Evolutionary conservation across 2,329 filamentous ascomycete species (phyloP).

Genomic region (Colletotrichum neosansevieriae): DNA sequence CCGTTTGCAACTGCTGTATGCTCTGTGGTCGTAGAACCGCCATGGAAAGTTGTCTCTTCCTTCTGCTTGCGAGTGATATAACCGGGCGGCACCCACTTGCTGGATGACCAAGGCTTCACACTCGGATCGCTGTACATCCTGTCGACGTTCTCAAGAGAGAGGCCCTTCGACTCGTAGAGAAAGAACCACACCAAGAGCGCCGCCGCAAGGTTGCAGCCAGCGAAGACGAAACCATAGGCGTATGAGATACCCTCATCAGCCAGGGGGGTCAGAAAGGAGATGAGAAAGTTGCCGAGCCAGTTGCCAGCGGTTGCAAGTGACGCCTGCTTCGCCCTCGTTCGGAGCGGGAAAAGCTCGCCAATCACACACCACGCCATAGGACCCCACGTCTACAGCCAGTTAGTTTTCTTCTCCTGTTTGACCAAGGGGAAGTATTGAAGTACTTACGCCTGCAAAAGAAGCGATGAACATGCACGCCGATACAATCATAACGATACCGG

Average conservation of each 20-base stretch:
- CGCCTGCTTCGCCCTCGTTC: constrained; percentile 66
- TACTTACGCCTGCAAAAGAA: constrained; percentile 67
- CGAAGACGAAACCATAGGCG: constrained; percentile 75
- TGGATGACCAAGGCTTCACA: constrained; percentile 72
- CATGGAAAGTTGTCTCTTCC: constrained; percentile 44
- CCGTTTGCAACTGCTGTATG: constrained; percentile 12
- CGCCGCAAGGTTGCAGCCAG: constrained; percentile 69
- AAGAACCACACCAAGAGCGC: constrained; percentile 76
- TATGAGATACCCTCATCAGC: constrained; percentile 72
- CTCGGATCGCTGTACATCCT: constrained; percentile 72
- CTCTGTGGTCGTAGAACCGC: constrained; percentile 16
- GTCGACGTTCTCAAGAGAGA: constrained; percentile 79
- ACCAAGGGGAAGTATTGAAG: too few relatives aligned
- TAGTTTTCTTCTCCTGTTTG: neutral
- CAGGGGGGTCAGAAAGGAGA: constrained; percentile 76
- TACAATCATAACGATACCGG: constrained; percentile 77
- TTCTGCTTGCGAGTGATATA: constrained; percentile 55
- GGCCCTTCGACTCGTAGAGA: constrained; percentile 73
- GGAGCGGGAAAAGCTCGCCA: constrained; percentile 73
- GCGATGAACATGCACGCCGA: constrained; percentile 81
- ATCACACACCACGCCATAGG: constrained; percentile 77
- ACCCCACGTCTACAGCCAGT: constrained; percentile 68
- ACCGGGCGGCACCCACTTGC: constrained; percentile 63
- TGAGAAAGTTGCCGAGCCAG: constrained; percentile 74
- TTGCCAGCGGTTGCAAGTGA: constrained; percentile 67